Conservation (phyloP, 306 rosid species). For the Alnus rubra region DNA sequence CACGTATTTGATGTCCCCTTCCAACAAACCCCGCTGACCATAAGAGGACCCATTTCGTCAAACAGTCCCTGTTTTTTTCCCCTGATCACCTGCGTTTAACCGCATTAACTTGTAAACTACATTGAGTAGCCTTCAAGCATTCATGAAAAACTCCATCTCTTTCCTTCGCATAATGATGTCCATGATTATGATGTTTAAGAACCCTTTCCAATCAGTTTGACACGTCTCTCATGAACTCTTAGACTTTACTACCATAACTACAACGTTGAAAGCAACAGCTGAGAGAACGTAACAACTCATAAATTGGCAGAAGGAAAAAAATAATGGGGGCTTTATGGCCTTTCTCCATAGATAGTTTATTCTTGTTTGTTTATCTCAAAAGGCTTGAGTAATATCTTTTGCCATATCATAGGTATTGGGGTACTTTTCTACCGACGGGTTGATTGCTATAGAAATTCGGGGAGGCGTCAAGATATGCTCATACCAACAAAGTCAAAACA, state of each 20-base stretch:
- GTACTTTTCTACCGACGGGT: no score
- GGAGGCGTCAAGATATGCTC: no score
- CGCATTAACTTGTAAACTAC: not conserved
- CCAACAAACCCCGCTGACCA: not conserved
- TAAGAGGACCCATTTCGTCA: no score
- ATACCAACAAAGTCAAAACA: no score
- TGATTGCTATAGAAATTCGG: no score
- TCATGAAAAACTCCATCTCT: not conserved
- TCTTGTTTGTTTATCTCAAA: no score
- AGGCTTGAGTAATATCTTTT: no score
- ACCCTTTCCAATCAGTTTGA: slow-evolving; percentile 16
- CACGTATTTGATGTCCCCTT: not conserved
- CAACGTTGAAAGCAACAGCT: slow-evolving; percentile 21
- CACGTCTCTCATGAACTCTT: slow-evolving; percentile 11
- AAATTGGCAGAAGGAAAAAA: not conserved
- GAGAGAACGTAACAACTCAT: slow-evolving; percentile 6
- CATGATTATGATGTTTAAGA: slow-evolving; percentile 19
- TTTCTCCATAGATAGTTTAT: slow-evolving; percentile 9
- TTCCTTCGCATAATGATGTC: slow-evolving; percentile 20
- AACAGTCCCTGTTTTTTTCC: not conserved
- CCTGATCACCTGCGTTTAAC: no score
- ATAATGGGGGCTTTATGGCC: not conserved
- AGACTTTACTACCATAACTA: slow-evolving; percentile 11
- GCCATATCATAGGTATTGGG: no score
- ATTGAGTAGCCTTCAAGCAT: slow-evolving; percentile 50